Base-by-base conservation (phyloP, 495 filamentous ascomycete genomes). In the Podospora appendiculata region DNA sequence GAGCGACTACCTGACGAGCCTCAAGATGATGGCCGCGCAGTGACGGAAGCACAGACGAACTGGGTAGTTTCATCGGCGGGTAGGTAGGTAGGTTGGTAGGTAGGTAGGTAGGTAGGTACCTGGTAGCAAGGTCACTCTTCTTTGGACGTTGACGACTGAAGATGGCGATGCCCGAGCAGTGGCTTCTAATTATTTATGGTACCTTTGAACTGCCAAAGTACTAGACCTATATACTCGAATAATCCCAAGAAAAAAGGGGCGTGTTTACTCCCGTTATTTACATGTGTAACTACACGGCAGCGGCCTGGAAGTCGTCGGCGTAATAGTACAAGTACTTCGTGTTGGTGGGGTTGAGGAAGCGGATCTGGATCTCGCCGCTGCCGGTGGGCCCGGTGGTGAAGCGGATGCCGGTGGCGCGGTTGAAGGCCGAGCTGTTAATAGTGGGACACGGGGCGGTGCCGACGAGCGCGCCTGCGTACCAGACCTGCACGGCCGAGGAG, bases 1-100 rank as follows among this genome's bases (percentile, higher is more conserved):
- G 2, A 60, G 45, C 39, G 65, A 70, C 36, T 70, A 65, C 43
- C 63, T 58, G 46, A 61, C 62, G 58, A 65, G 67, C 45, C 25
- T 68, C 47, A 51, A 66, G 57, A 70, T 70, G 67, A 70, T 70
- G 63, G 33, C 25, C 25, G 25, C 25, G 25, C 2, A 25, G 2
- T 25, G 25, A 25, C 25, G 2, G 25, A 25, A 25, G 25, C 25
- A 25, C 25, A 5, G 25, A 25, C 25, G 25, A 5, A 25, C 25
- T 25, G 25, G 25, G 25, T n/a, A n/a, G n/a, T n/a, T n/a, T n/a
- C n/a, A n/a, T n/a, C n/a, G n/a, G n/a, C n/a, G n/a, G n/a, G n/a
- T n/a, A n/a, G n/a, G n/a, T n/a, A n/a, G n/a, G n/a, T n/a, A n/a
- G n/a, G n/a, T n/a, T n/a, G n/a, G n/a, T n/a, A n/a, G n/a, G n/a